Evolutionary conservation across 805 yeast genomes (phyloP).

Genomic region (Wickerhamomyces pijperi): DNA sequence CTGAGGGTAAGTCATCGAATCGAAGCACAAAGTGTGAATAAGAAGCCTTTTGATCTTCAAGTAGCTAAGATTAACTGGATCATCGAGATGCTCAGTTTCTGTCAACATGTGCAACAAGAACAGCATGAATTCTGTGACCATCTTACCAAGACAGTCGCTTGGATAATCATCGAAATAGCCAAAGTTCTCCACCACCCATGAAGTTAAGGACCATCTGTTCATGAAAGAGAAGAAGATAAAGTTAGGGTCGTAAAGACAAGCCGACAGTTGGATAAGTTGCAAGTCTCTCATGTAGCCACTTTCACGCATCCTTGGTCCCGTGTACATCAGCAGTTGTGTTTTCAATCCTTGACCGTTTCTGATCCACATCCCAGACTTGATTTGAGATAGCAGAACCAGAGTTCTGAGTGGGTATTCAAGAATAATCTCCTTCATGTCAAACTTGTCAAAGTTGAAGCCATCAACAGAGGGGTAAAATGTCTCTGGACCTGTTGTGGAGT

Average conservation of each 20-base stretch:
- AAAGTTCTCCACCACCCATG: slow-evolving; percentile 39
- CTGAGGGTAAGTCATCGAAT: slow-evolving; percentile 60
- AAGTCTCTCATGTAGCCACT: slow-evolving; percentile 74
- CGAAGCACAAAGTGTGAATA: slow-evolving; percentile 75
- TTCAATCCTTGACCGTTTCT: slow-evolving; percentile 80
- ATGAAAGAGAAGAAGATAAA: slow-evolving; percentile 45
- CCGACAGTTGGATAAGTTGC: slow-evolving; percentile 51
- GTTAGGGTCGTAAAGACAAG: slow-evolving; percentile 47
- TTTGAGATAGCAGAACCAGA: slow-evolving; percentile 68
- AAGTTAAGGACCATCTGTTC: slow-evolving; percentile 56
- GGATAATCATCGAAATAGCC: slow-evolving; percentile 32
- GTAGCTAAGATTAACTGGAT: slow-evolving; percentile 36
- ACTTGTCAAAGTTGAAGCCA: neutral
- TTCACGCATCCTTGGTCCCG: slow-evolving; percentile 70
- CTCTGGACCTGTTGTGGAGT: slow-evolving; percentile 18
- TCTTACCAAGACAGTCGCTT: slow-evolving; percentile 34
- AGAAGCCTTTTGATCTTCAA: slow-evolving; percentile 54
- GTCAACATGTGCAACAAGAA: slow-evolving; percentile 57
- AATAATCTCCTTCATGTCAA: slow-evolving; percentile 15
- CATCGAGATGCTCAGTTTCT: slow-evolving; percentile 51
- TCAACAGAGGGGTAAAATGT: neutral
- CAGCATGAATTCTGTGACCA: slow-evolving; percentile 72
- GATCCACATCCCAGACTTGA: slow-evolving; percentile 87
- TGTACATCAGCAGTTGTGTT: slow-evolving; percentile 70
- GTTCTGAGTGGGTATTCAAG: slow-evolving; percentile 74